Conservation (phyloP, 1,284 basidiomycete genomes). For the Lentinula novae-zelandiae region DNA sequence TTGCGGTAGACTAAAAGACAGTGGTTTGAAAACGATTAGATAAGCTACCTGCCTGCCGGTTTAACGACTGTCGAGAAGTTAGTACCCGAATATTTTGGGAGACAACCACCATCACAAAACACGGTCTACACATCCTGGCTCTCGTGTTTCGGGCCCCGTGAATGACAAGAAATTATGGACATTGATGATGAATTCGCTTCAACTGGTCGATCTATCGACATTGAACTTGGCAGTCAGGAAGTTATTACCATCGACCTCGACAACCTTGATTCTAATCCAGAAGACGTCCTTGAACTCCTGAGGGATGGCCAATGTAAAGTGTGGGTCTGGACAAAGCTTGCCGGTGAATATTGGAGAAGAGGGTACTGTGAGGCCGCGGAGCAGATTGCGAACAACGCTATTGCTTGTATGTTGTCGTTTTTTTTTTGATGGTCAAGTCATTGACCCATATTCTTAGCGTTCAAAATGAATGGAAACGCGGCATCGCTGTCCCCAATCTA, state of each 20-base stretch:
- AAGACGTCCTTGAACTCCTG: conserved; percentile 69
- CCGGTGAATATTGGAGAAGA: conserved; percentile 74
- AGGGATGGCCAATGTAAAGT: conserved; percentile 66
- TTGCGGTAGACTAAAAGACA: background rate
- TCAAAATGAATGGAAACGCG: conserved; percentile 44
- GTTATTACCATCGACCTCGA: conserved; percentile 79
- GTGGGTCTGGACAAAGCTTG: conserved; percentile 73
- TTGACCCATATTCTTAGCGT: conserved; percentile 36
- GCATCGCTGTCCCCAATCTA: conserved; percentile 63
- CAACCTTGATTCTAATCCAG: conserved; percentile 68
- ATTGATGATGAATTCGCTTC: conserved; percentile 9
- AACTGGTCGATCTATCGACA: conserved; percentile 41
- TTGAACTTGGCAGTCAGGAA: conserved; percentile 75
- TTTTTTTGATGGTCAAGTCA: background rate
- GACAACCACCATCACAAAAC: background rate
- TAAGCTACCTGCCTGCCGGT: conserved; percentile 1
- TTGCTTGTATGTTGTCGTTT: conserved; percentile 50
- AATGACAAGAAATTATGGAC: conserved; percentile 4
- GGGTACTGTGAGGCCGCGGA: conserved; percentile 68
- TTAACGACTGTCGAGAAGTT: background rate
- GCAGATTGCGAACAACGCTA: conserved; percentile 58
- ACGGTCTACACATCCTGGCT: background rate
- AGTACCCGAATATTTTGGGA: background rate
- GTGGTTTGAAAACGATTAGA: background rate
- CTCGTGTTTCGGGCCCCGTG: background rate